phyloP scores from a whole-genome alignment of 495 filamentous ascomycete species.

The Penicillium dipodomyicola region DNA sequence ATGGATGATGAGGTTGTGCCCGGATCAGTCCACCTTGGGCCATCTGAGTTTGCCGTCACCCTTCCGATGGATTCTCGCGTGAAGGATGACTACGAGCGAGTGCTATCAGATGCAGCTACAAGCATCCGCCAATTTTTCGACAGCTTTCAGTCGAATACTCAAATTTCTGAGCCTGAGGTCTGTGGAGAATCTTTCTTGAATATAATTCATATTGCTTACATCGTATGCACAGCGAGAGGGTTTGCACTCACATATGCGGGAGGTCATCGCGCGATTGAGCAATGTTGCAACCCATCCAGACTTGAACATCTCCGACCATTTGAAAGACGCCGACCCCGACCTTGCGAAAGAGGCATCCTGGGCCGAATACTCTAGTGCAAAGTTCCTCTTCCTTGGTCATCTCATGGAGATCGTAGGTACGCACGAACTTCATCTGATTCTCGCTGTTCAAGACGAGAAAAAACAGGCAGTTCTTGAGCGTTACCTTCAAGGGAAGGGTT shows the following conservation, averaged over 20 bases:
- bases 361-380: constrained; percentile 55
- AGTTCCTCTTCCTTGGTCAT: constrained; percentile 56
- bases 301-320: constrained; percentile 45
- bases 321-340: constrained; percentile 33
- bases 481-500: constrained; percentile 50
- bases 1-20: constrained; percentile 27
- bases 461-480: constrained; percentile 50
- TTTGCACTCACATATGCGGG: constrained; percentile 33
- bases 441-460: constrained; percentile 44
- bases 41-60: constrained; percentile 43
- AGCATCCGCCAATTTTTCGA: constrained; percentile 29
- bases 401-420: constrained; percentile 45
- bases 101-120: constrained; percentile 27
- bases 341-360: constrained; percentile 49
- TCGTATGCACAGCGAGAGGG: constrained; percentile 17
- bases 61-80: constrained; percentile 48
- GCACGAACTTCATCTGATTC: constrained; percentile 45
- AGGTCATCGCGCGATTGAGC: constrained; percentile 43
- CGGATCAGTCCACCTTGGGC: constrained; percentile 43
- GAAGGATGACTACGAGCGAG: constrained; percentile 44
- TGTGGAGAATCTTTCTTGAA: not conserved
- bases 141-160: constrained; percentile 15
- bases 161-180: constrained; percentile 25
- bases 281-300: constrained; percentile 55
- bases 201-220: constrained; percentile 10